Evolutionary conservation across 2,329 filamentous ascomycete genomes (phyloP), one percentile per base, ranked within the genome.

Genomic region (Beauveria pseudobassiana): DNA sequence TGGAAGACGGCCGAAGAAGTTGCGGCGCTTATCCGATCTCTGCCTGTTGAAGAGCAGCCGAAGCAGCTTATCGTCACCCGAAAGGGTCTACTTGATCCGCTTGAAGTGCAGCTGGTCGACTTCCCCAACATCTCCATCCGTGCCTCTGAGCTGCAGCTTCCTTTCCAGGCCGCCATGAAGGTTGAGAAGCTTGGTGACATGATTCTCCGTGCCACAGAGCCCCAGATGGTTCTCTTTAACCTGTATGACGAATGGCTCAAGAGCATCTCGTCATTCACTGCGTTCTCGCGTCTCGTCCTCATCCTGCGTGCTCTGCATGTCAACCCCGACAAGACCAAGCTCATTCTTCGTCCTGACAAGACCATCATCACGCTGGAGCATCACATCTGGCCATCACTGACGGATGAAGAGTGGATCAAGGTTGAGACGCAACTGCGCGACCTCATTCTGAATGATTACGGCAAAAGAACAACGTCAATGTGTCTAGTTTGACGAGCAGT

Each of bases 1-100:
- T 99, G 95, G 95, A 99, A 99, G 83, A 99, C 95, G 18, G 95
- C 95, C 1, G 95, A 99, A 87, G 95, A 99, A 91, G 96, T 99
- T 3, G 95, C 95, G 5, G 96, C 95, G 22, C 82, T 99, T 49
- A 99, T 99, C 72, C 87, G 95, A 67, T 99, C 95, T 1, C 76
- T 99, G 48, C 95, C 95, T 0, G 92, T 97, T 7, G 95, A 99
- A 80, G 96, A 99, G 76, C 96, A 99, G 73, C 95, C 95, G 43
- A 98, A 98, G 78, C 95, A 99, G 77, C 86, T 99, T 46, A 99
- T 99, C 69, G 95, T 99, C 55, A 99, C 96, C 7, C 86, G 95
- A 62, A 99, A 99, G 79, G 95, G 95, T 85, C 83, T 99, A 55
- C 80, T 99, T 56, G 95, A 99, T 83, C 95, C 95, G 64, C 86